Evolutionary conservation across 2,329 filamentous ascomycete species (phyloP).

Genomic region (Reticulascus tulasneorum): DNA sequence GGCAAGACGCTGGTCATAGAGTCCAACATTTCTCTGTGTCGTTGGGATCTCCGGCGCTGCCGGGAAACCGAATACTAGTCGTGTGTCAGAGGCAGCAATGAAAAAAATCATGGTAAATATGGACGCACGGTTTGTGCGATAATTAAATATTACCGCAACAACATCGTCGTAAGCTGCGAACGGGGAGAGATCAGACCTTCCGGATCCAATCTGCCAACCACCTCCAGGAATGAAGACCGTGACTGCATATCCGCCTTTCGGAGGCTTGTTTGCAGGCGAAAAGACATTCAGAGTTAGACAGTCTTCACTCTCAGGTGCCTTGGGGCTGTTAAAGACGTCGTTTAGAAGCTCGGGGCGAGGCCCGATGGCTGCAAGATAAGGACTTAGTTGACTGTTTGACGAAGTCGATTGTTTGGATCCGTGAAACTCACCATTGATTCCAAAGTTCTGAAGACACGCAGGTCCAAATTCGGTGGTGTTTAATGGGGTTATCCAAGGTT

Average conservation of each 20-base stretch:
- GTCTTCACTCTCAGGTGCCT: conserved; percentile 20
- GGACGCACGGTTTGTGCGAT: conserved; percentile 19
- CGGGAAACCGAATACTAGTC: conserved; percentile 18
- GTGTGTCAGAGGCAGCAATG: neutral
- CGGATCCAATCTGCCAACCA: conserved; percentile 19
- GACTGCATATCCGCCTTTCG: conserved; percentile 14
- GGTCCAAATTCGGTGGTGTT: conserved; percentile 4
- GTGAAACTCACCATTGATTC: neutral
- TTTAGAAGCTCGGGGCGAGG: conserved; percentile 16
- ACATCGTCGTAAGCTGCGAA: conserved; percentile 23
- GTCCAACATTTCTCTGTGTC: conserved; percentile 17
- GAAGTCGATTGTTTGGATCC: neutral
- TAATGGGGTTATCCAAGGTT: neutral
- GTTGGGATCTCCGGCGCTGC: neutral
- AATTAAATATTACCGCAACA: conserved; percentile 21
- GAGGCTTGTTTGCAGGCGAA: conserved; percentile 9
- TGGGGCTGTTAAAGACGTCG: conserved; percentile 15
- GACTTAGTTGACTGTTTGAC: neutral
- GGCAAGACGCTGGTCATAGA: conserved; percentile 24
- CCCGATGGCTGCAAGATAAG: conserved; percentile 13
- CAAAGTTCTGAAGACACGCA: conserved; percentile 8
- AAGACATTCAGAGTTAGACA: conserved; percentile 25
- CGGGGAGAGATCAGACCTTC: conserved; percentile 17
- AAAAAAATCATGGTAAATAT: too few relatives aligned
- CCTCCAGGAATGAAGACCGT: conserved; percentile 22